These are phyloP conservation scores for Beauveria medogensis DNA, from an alignment of 2,329 filamentous ascomycete genomes.

Conservation along the genomic window DNA sequence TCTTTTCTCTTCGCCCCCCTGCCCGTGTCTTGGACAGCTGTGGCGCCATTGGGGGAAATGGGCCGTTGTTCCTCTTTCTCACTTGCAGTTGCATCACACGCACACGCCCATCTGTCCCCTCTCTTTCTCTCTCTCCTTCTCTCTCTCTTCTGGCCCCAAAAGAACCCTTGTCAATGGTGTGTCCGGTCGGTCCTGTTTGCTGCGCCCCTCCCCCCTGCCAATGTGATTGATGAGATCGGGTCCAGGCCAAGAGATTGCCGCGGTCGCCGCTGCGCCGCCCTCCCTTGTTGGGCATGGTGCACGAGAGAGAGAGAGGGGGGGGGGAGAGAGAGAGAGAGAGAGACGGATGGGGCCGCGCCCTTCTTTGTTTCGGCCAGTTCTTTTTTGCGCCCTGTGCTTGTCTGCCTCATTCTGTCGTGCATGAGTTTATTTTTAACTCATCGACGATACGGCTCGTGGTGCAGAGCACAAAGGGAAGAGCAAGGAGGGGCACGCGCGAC, in stretches of 20 bases:
- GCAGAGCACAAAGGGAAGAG: conserved; percentile 2
- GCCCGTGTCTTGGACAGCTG: neutral
- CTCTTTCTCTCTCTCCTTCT: neutral
- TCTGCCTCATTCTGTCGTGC: conserved; percentile 2
- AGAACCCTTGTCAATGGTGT: neutral
- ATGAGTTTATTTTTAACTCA: conserved; percentile 10
- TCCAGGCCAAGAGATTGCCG: conserved; percentile 6
- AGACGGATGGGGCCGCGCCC: neutral
- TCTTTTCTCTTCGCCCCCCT: conserved; percentile 1
- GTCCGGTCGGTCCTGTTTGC: neutral
- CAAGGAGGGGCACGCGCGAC: neutral
- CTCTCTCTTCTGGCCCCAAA: too few relatives aligned
- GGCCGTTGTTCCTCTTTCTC: conserved; percentile 5
- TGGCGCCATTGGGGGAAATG: neutral
- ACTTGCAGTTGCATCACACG: conserved; percentile 5
- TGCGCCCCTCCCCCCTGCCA: neutral
- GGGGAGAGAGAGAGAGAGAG: neutral
- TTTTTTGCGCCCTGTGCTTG: conserved; percentile 1
- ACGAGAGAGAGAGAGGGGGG: too few relatives aligned
- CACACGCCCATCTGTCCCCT: too few relatives aligned
- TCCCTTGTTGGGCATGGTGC: neutral
- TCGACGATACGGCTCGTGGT: neutral
- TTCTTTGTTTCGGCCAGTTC: neutral
- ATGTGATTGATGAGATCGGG: conserved; percentile 6
- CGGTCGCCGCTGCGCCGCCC: neutral